phyloP scores from a whole-genome alignment of 345 rosid species.

The Citrus glauca region DNA sequence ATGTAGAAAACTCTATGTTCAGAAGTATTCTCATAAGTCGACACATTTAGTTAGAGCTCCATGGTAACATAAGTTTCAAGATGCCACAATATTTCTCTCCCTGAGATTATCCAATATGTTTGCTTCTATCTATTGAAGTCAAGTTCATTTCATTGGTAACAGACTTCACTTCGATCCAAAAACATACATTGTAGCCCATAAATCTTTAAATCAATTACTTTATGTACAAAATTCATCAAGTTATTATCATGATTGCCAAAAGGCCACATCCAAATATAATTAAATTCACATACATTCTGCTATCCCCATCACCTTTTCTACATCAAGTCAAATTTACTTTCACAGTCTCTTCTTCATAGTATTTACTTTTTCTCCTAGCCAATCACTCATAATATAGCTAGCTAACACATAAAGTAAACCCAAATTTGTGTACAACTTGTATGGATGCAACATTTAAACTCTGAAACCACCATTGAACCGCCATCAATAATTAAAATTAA shows the following conservation, averaged over 20 bases:
- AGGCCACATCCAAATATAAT: background rate
- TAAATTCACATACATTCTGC: background rate
- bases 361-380: too few species aligned
- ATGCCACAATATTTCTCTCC: background rate
- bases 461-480: background rate
- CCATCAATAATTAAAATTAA: background rate
- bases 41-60: background rate
- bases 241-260: background rate
- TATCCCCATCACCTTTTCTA: too few species aligned
- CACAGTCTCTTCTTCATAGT: too few species aligned
- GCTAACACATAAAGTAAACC: background rate
- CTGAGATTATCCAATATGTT: background rate
- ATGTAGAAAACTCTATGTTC: background rate
- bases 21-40: background rate
- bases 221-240: background rate
- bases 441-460: background rate
- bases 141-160: background rate
- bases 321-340: too few species aligned
- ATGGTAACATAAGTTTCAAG: background rate
- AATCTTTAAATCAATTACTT: background rate
- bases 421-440: background rate
- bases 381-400: background rate
- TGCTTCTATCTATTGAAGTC: background rate
- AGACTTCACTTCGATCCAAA: background rate
- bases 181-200: background rate